phyloP scores from a whole-genome alignment of 306 rosid genomes.

The Citrullus colocynthis region DNA sequence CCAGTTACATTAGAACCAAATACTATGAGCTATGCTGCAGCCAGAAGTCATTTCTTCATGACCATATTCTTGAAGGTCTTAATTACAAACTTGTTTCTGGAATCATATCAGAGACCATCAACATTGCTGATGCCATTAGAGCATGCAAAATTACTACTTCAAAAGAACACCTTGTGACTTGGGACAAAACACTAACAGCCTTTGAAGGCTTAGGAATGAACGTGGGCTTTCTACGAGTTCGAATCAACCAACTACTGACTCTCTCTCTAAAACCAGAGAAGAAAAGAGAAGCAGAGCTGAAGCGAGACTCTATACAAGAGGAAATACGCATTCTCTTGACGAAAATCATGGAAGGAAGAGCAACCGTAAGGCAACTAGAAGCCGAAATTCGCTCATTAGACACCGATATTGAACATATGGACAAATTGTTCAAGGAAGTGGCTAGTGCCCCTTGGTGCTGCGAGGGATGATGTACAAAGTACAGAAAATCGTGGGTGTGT shows the following conservation, averaged over 20 bases:
- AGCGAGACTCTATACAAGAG: slow-evolving; percentile 13
- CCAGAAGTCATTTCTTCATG: slow-evolving; percentile 44
- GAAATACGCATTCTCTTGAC: slow-evolving; percentile 15
- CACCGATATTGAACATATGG: slow-evolving; percentile 6
- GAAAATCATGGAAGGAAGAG: slow-evolving; percentile 12
- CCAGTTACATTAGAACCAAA: slow-evolving; percentile 19
- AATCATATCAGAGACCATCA: slow-evolving; percentile 36
- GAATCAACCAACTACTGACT: slow-evolving; percentile 22
- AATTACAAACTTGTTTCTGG: slow-evolving; percentile 36
- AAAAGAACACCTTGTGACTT: slow-evolving; percentile 13
- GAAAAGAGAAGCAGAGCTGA: slow-evolving; percentile 14
- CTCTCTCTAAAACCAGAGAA: slow-evolving; percentile 17
- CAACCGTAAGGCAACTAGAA: slow-evolving; percentile 15
- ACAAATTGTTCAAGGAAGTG: slow-evolving; percentile 24
- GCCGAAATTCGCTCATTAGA: slow-evolving; percentile 12
- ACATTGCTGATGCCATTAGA: slow-evolving; percentile 47
- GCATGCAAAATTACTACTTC: slow-evolving; percentile 30
- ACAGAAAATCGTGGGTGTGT: neutral
- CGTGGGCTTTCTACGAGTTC: slow-evolving; percentile 26
- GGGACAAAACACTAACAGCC: slow-evolving; percentile 36
- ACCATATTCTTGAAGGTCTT: slow-evolving; percentile 32
- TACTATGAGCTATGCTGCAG: slow-evolving; percentile 46
- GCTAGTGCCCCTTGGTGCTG: slow-evolving; percentile 41
- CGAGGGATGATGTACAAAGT: neutral
- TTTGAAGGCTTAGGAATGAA: slow-evolving; percentile 47